Base-by-base conservation (phyloP, 2,329 filamentous ascomycete genomes). In the Macrophomina phaseolina region DNA sequence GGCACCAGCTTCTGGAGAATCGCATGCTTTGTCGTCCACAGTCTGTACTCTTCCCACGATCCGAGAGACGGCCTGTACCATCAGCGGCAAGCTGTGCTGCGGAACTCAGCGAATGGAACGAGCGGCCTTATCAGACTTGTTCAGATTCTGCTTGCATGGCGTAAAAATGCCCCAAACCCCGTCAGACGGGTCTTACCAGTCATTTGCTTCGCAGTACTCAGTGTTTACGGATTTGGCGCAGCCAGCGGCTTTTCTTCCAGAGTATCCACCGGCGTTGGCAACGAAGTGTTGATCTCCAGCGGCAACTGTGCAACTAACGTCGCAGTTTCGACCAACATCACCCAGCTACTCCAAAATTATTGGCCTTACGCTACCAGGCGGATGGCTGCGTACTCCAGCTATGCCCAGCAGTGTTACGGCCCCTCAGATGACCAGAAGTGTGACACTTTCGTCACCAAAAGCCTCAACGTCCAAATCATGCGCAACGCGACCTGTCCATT, bases 171-270 rank as follows among this genome's bases (percentile, higher is more conserved):
- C 2, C 12, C 60, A 14, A 60, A 46, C 11, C 55, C 55, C 1
- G 49, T 38, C 48, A 49, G 18, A 56, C 62, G 66, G 7, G 52
- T 70, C 7, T 16, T 75, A 2, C 73, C 74, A 0, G 56, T 75
- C 16, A 64, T 73, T 5, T 34, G 73, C 7, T 62, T 74, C 12
- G 72, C 72, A 4, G 11, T 72, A 7, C 9, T 72, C 16, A 70
- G 73, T 48, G 61, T 74, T 3, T 52, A 68, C 3, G 58, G 71
- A 4, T 77, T 77, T 49, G 70, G 65, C 5, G 66, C 72, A 6
- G 72, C 75, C 46, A 73, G 74, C 65, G 68, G 78, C 11, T 75
- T 78, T 62, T 78, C 77, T 1, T 77, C 76, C 0, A 70, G 72
- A 11, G 71, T 79, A 28, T 74, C 75, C 3, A 73, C 73, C 16